Evolutionary conservation across 1,284 basidiomycete genomes (phyloP), one percentile per base, ranked within the genome.

Genomic region (Filobasidium uniguttulatum): DNA sequence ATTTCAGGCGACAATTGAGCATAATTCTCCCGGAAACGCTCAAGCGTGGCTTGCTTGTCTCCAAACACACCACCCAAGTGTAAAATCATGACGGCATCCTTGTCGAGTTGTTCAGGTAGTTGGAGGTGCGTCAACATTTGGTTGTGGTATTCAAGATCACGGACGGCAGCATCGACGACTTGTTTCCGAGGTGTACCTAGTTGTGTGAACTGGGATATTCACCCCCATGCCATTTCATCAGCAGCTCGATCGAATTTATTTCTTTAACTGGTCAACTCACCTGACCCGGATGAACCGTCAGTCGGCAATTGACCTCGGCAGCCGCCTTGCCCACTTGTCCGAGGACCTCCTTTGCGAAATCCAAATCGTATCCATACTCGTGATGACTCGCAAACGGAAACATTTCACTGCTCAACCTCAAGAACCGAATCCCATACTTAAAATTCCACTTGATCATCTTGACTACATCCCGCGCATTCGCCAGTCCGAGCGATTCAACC

Each of bases 231-330:
- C n/a, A n/a, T 15, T 14, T 20, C 17, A 34, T 52, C 45, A 52
- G 23, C 23, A 46, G 17, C 33, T 4, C 31, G 3, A 3, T 17
- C 31, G n/a, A 2, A 30, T 15, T n/a, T 7, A 17, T 22, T 2
- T 12, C 22, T n/a, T 22, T 10, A 28, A 19, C 29, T 20, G 17
- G 10, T 10, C 23, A 15, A 55, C 62, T 54, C 44, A 71, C 68
- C 70, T 88, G 80, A 1, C 88, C 88, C 0, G 88, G 89, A 65
- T 93, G 89, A 12, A 80, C 77, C 0, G 89, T 93, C 40, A 94
- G 69, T 40, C 89, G 71, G 58, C 91, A 86, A 0, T 82, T 82
- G 49, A 83, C 79, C 57, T 76, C 75, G 47, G 77, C 81, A 1
- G 87, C 87, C 14, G 89, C 73, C 20, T 75, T 76, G 0, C 89